These are phyloP conservation scores for Fusarium brevicatenulatum DNA, from an alignment of 2,329 filamentous ascomycete genomes.

Conservation along the genomic window DNA sequence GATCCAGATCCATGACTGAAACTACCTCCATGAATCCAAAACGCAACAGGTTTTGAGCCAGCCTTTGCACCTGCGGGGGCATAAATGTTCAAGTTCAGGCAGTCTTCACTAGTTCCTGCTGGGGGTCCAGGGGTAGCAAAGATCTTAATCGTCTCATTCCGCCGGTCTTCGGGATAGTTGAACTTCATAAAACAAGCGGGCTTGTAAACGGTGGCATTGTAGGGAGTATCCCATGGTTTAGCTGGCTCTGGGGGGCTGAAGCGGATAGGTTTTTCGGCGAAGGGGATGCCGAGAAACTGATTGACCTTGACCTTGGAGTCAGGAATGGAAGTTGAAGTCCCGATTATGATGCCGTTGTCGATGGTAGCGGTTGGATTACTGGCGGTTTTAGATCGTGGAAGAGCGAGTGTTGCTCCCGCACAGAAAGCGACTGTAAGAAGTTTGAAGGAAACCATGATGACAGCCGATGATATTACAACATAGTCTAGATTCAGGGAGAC, in stretches of 20 bases:
- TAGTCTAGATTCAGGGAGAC: too few relatives aligned
- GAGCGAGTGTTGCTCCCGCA: neutral
- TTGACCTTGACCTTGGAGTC: slow-evolving; percentile 34
- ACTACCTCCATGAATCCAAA: slow-evolving; percentile 57
- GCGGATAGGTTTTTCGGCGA: slow-evolving; percentile 42
- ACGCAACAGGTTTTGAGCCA: slow-evolving; percentile 53
- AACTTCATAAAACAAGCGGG: slow-evolving; percentile 44
- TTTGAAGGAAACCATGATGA: slow-evolving; percentile 10
- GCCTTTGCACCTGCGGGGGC: slow-evolving; percentile 34
- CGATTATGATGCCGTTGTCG: slow-evolving; percentile 29
- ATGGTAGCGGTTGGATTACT: slow-evolving; percentile 29
- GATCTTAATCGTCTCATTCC: slow-evolving; percentile 25
- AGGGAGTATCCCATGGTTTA: slow-evolving; percentile 26
- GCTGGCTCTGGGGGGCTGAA: slow-evolving; percentile 38
- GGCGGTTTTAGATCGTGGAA: neutral
- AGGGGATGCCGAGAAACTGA: slow-evolving; percentile 48
- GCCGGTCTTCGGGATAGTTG: slow-evolving; percentile 27
- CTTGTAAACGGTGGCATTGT: slow-evolving; percentile 40
- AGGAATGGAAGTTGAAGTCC: slow-evolving; percentile 28
- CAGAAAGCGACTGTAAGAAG: neutral
- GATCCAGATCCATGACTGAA: slow-evolving; percentile 51
- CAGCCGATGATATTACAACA: neutral
- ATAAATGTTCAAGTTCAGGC: slow-evolving; percentile 49
- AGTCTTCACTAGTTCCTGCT: slow-evolving; percentile 47
- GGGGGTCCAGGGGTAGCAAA: slow-evolving; percentile 40